Percentiles rank a stretch among this genome's conserved stretches.
phyloP scores from a whole-genome alignment of 306 rosid species.

The Gleditsia sinensis region DNA sequence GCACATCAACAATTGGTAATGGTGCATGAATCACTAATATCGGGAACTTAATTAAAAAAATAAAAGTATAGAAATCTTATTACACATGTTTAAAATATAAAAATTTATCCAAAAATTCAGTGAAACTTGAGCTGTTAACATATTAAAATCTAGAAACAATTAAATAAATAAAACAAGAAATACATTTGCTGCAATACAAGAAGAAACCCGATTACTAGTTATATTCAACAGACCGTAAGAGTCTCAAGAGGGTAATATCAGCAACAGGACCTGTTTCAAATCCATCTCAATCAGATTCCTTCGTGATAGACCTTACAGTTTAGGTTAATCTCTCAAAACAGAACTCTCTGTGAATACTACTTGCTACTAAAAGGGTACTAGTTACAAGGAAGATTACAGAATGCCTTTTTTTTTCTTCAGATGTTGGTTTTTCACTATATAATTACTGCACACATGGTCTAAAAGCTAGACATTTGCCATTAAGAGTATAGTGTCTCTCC shows the following conservation, averaged over 20 bases:
- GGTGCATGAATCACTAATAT: too few species aligned
- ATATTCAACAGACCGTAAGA: too few species aligned
- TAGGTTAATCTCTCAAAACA: not conserved
- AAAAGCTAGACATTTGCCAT: not conserved
- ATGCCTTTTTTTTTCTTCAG: not conserved
- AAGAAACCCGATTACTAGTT: too few species aligned
- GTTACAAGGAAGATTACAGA: not conserved
- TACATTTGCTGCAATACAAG: too few species aligned
- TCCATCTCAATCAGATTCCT: not conserved
- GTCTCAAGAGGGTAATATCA: not conserved
- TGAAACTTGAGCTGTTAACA: too few species aligned
- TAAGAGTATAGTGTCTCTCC: not conserved
- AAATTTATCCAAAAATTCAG: too few species aligned
- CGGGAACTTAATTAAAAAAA: too few species aligned
- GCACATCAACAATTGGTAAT: too few species aligned
- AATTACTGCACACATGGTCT: slow-evolving; percentile 1
- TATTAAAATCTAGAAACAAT: too few species aligned
- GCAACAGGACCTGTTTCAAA: not conserved
- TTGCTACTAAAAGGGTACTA: slow-evolving; percentile 6
- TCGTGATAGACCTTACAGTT: not conserved
- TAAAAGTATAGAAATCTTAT: too few species aligned
- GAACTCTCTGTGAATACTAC: not conserved
- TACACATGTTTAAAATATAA: too few species aligned
- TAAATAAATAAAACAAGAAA: too few species aligned
- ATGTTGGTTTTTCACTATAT: slow-evolving; percentile 2